Evolutionary conservation across 768 basidiomycete species (phyloP), one percentile per base, ranked within the genome.

Genomic region (Coprinopsis marcescibilis): DNA sequence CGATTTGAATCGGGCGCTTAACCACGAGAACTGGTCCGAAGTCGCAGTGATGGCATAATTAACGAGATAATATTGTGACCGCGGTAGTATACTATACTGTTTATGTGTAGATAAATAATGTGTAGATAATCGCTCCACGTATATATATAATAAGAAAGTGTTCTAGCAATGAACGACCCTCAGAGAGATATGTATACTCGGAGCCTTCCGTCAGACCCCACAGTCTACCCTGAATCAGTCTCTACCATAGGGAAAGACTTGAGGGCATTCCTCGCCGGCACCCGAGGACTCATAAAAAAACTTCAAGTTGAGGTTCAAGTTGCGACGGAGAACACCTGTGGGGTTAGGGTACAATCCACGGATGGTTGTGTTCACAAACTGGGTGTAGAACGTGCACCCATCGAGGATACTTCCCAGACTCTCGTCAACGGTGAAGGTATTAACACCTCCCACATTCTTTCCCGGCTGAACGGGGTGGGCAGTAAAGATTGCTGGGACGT

Each of bases 341-440:
- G 57, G 57, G 40, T 53, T 56, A 13, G 57, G 57, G 32, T 58
- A 58, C 29, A 57, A 26, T 5, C 42, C 27, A 10, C 24, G 42
- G 21, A 58, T 33, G 2, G 53, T 55, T 8, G 35, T 21, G 32
- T 55, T 51, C 13, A 53, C 50, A 34, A 53, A 57, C 21, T 55
- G 34, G 15, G 34, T 19, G 41, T 58, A 58, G 14, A 57, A 19
- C 30, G 27, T n/a, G 40, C 55, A 58, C 33, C 46, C 4, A 23
- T 42, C 14, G 35, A 19, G 37, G 52, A 51, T 23, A 42, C 37
- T 17, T 50, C 55, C 3, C 45, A 48, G 4, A 21, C n/a, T 49
- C 6, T 52, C 45, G 29, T 54, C 55, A 6, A 21, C 25, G 33
- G 51, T 46, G 40, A 54, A 57, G 35, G 43, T 55, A 26, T 52